Evolutionary conservation across 148 eudicot genomes (phyloP), one percentile per base, ranked within the genome.

Genomic region (Dysphania ambrosioides): DNA sequence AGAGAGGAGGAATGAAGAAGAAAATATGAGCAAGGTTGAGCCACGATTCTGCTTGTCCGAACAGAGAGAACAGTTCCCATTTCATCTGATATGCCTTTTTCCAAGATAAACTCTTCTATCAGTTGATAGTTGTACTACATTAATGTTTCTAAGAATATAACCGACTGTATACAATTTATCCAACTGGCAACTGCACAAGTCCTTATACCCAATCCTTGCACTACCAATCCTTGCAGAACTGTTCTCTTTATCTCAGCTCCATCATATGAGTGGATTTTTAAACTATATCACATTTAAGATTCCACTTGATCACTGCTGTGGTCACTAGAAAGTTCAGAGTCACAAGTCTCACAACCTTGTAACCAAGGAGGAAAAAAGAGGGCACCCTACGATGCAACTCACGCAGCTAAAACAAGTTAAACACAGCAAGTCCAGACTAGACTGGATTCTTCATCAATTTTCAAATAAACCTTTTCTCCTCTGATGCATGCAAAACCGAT

Each of bases 401-500:
- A 63, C 67, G 34, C 12, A 34, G 26, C 67, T 34, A 63, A 32
- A 26, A 27, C 64, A 59, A 59, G 64, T 47, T 13, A 47, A 53
- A 53, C 58, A 61, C n/a, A 30, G 38, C 5, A 61, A 61, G n/a
- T n/a, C n/a, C n/a, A n/a, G 2, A 31, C 66, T 11, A 19, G 11
- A 61, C 8, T 18, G 21, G 36, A 5, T 61, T 61, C 15, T 30
- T 18, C 30, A 26, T n/a, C n/a, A 24, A 58, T 24, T 24, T 58
- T 58, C 62, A 24, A 58, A 26, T 58, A 58, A 30, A 0, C 38
- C n/a, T 53, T 53, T 53, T 21, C 24, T 53, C 58, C 58, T 6
- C 58, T 21, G 24, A 53, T n/a, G 58, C 66, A 61, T 15, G n/a
- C 58, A 61, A 30, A 61, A 59, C n/a, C n/a, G n/a, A n/a, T n/a